Percentiles rank a stretch among this genome's conserved stretches.
phyloP scores from a whole-genome alignment of 495 filamentous ascomycete species.

The Aspergillus baeticus region DNA sequence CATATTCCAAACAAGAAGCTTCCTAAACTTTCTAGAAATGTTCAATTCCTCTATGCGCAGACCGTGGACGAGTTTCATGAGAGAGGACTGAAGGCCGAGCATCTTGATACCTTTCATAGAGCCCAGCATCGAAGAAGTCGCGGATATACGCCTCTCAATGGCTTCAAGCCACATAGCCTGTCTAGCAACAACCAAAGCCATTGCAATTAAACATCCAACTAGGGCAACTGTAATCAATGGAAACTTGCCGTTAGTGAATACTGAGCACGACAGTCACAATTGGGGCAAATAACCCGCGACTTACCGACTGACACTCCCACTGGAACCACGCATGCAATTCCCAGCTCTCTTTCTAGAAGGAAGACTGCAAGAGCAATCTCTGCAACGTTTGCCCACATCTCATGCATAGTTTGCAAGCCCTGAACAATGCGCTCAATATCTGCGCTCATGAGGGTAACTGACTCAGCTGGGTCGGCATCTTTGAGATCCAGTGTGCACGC shows the following conservation, averaged over 20 bases:
- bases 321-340: slow-evolving; percentile 51
- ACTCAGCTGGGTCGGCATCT: slow-evolving; percentile 49
- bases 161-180: slow-evolving; percentile 49
- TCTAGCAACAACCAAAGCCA: slow-evolving; percentile 26
- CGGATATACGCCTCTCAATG: slow-evolving; percentile 51
- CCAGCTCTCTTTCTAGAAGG: slow-evolving; percentile 57
- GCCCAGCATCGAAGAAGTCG: slow-evolving; percentile 47
- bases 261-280: no score
- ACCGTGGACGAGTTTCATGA: slow-evolving; percentile 43
- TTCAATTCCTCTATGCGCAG: slow-evolving; percentile 57
- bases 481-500: slow-evolving; percentile 46
- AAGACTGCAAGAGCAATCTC: slow-evolving; percentile 61
- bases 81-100: slow-evolving; percentile 48
- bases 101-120: slow-evolving; percentile 63
- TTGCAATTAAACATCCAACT: slow-evolving; percentile 34
- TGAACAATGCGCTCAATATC: slow-evolving; percentile 56
- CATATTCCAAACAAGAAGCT: slow-evolving; percentile 54
- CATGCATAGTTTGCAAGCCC: slow-evolving; percentile 51
- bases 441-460: slow-evolving; percentile 64
- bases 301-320: slow-evolving; percentile 50
- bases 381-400: slow-evolving; percentile 58
- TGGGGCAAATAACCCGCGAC: no score
- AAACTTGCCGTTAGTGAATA: slow-evolving; percentile 8
- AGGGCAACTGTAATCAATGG: slow-evolving; percentile 26
- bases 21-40: slow-evolving; percentile 55